Evolutionary conservation across 2,329 filamentous ascomycete species (phyloP), one percentile per base, ranked within the genome.

Genomic region (Aspergillus niger): DNA sequence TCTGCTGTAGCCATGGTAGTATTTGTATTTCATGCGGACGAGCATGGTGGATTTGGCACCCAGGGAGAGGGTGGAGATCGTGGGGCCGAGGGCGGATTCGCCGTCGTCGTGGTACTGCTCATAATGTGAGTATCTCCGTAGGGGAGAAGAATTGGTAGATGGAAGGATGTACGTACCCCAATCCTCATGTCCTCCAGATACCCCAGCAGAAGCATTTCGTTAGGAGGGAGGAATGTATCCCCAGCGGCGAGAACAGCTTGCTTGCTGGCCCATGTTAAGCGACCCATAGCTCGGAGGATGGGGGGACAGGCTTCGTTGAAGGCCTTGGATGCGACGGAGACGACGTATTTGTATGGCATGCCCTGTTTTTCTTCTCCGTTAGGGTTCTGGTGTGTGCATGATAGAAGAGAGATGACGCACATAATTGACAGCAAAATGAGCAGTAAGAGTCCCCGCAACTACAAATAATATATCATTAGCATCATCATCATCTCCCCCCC

Each of bases 311-410:
- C 77, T 28, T 76, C 73, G 8, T 67, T 67, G 55, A 84, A 83
- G 0, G 73, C 68, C 28, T 72, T 74, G 3, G 78, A 81, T 17
- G 76, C 72, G 5, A 82, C 81, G 1, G 77, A 76, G 5, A 83
- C 83, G 32, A 86, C 77, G 68, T 84, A 87, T 60, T 86, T 86
- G 69, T 87, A 87, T 0, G 83, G 83, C 79, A 85, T 83, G 3
- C 85, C 85, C 75, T 82, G 11, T 36, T 36, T 15, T 11, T 13
- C 2, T 28, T 28, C 28, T 28, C 3, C 3, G 28, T 30, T 30
- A 30, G 28, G 2, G 28, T 10, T 30, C 8, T 30, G 28, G 8
- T 30, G 28, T 30, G 28, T 0, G 8, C 3, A 30, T 30, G 30
- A 5, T 32, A 32, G 30, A 11, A 5, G 11, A 5, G 30, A 13